Base-by-base conservation (phyloP, 2,329 filamentous ascomycete genomes). In the Bertia moriformis region DNA sequence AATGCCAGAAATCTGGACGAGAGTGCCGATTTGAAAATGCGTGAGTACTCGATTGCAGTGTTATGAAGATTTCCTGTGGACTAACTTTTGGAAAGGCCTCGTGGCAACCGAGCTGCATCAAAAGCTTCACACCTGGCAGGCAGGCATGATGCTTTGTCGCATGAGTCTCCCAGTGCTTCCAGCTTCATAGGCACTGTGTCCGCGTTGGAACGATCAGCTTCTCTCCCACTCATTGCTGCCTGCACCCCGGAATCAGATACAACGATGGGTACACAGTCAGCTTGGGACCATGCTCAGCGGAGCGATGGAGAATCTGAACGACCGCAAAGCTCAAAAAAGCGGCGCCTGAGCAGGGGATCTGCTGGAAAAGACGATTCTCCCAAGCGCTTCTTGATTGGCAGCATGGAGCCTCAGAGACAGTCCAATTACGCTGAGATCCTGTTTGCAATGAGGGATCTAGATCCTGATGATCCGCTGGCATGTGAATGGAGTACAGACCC, bases 1-100 rank as follows among this genome's bases (percentile, higher is more conserved):
- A 78, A 53, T 78, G 73, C 49, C 66, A 73, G 47, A 77, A 76
- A 51, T 71, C 69, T 36, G 71, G 73, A 40, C 62, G 70, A 37
- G 63, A 66, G 19, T 78, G 73, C 56, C 63, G 66, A 54, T 66
- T 66, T 43, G 60, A 63, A 43, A 61, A 56, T 46, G 67, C 66
- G 69, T 71, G 55, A 61, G 61, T 59, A 36, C 38, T 14, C 3
- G 27, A 5, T 17, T 37, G 14, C 22, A n/a, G n/a, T n/a, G 10
- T 29, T 10, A 29, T 29, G 24, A 29, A 10, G n/a, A 29, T 10
- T 10, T 29, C 24, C 24, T 29, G 24, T n/a, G n/a, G 24, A 29
- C 24, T n/a, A n/a, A n/a, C n/a, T n/a, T n/a, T n/a, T n/a, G n/a
- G n/a, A n/a, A n/a, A n/a, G n/a, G n/a, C n/a, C 32, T 14, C 32